Evolutionary conservation across 192 early-diverging fungal species (phyloP), one percentile per base, ranked within the genome.

Genomic region (Thamnidium elegans): DNA sequence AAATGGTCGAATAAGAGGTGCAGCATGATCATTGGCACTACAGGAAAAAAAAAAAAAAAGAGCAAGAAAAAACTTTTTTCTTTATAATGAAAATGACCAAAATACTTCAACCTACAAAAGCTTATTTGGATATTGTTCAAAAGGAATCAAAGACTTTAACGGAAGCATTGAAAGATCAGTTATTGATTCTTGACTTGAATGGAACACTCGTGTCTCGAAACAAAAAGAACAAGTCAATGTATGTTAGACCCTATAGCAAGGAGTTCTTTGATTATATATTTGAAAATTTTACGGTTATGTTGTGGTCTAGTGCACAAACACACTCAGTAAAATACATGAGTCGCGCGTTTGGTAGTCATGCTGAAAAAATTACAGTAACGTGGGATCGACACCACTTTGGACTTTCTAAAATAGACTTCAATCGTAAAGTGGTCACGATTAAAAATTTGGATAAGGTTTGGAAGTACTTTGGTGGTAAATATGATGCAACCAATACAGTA

Each of bases 121-220:
- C 20, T 15, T 58, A 58, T 20, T 20, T 58, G 15, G 42, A 58
- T 2, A 7, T 44, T 23, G 56, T 43, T 17, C 17, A 48, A 17
- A 19, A 48, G 46, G 17, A 58, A n/a, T 42, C 56, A 17, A 5
- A 21, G n/a, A 26, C 15, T 6, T 20, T 42, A 17, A 58, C 0
- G n/a, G 14, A 23, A 20, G 36, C 32, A 17, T 51, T 58, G 3
- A 58, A 31, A 8, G 73, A 77, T 51, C 58, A 79, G 58, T 71
- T 91, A 3, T 65, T 91, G 32, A 80, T 91, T 19, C 78, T 91
- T 2, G 89, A 91, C 62, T 75, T 91, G 15, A 91, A 91, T 55
- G 89, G 89, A 1, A 86, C 89, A 1, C 62, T 91, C 26, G 67
- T 91, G 11, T 76, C 73, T 46, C 79, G 87, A 13, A 58, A 17